Evolutionary conservation across 192 early-diverging fungal genomes (phyloP), one percentile per base, ranked within the genome.

Genomic region (Mortierella hygrophila): DNA sequence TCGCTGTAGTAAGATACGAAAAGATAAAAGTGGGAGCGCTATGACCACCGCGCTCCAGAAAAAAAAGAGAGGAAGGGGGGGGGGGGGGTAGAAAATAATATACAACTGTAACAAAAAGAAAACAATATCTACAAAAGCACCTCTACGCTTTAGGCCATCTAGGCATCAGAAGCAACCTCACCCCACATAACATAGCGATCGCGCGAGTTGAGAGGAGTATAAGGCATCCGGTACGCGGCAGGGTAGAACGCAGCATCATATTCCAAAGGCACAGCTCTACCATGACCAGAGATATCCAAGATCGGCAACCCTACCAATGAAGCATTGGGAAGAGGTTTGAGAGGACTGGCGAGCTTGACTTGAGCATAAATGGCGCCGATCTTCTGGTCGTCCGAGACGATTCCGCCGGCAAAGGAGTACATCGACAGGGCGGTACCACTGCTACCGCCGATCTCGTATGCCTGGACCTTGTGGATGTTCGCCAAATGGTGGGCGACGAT

Each of bases 351-450:
- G 44, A 70, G 47, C 8, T 75, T 20, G 32, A 18, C 16, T 0
- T n/a, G 32, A 5, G 32, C 21, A 26, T 54, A 74, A 13, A 46
- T 32, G 13, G 32, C 20, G 6, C 60, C 4, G 6, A 80, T 37
- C 0, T 13, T 10, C 4, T 9, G 37, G 60, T 68, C 49, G 7
- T 11, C 0, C 0, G 57, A 46, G 44, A 81, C 79, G 32, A 74
- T 9, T 18, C 73, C 79, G 3, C 79, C 79, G 0, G 74, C 73
- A 57, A 81, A 81, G 37, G 79, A 81, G 60, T 70, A 81, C 13
- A 81, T 44, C 13, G 79, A 81, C 21, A 81, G 26, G 4, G 20
- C 38, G 2, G 55, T 0, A 37, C n/a, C 68, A 2, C 57, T 44
- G 40, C 41, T 13, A 8, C 79, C 79, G 20, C 79, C 79, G 41